Conservation (phyloP, 768 basidiomycete genomes). For the Amanita thiersii region DNA sequence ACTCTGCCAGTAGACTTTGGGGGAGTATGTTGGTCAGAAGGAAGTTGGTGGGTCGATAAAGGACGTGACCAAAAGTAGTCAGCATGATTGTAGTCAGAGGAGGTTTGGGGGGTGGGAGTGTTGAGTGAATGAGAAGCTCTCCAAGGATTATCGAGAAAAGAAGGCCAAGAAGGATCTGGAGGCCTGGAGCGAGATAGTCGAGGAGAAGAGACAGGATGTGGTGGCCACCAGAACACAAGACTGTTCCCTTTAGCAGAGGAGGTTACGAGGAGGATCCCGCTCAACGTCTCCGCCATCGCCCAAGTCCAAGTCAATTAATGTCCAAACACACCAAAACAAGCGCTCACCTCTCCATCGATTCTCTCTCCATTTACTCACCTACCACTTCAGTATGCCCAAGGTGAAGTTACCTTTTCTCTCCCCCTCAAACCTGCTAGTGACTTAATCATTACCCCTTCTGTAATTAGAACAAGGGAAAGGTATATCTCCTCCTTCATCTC, state of each 20-base stretch:
- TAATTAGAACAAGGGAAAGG: constrained; percentile 69
- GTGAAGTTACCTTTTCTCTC: constrained; percentile 7
- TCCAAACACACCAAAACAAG: constrained; percentile 4
- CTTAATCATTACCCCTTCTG: not conserved
- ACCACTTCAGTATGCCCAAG: constrained; percentile 13
- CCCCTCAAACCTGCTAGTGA: not conserved
- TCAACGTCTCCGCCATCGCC: constrained; percentile 78
- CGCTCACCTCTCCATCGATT: not conserved
- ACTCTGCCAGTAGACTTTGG: constrained; percentile 38
- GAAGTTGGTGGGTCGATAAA: constrained; percentile 4
- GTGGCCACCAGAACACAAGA: constrained; percentile 82
- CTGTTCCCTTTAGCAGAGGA: constrained; percentile 75
- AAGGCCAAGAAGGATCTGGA: constrained; percentile 30
- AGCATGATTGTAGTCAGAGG: constrained; percentile 20
- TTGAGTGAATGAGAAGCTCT: constrained; percentile 50
- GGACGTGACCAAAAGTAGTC: constrained; percentile 64
- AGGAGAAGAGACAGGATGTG: constrained; percentile 51
- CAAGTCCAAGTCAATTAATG: no score
- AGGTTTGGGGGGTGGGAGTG: constrained; percentile 14
- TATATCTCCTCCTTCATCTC: constrained; percentile 16
- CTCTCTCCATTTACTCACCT: not conserved
- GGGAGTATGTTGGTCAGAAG: constrained; percentile 38
- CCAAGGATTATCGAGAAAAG: constrained; percentile 69
- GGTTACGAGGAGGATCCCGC: constrained; percentile 78
- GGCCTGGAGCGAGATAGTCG: constrained; percentile 70